A percentile compares a stretch with the other conserved stretches of the same genome.
phyloP scores from a whole-genome alignment of 129 eudicot species.

The Kitagawia praeruptora region DNA sequence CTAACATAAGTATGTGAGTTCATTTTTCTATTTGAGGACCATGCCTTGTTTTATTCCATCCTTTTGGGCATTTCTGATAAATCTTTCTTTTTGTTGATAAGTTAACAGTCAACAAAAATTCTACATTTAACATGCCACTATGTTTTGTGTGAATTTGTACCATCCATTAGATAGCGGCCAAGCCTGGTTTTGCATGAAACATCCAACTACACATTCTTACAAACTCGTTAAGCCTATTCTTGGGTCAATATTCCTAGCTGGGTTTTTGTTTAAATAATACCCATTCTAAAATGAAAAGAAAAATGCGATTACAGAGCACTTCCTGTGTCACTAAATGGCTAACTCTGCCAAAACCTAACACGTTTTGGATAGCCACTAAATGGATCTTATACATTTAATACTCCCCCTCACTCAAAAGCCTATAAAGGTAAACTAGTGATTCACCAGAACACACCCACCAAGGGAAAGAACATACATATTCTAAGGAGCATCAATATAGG shows the following conservation, averaged over 20 bases:
- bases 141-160: not conserved
- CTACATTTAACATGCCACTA: not conserved
- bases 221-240: not conserved
- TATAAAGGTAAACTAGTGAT: not conserved
- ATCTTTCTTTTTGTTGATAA: not conserved
- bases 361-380: not conserved
- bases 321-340: not conserved
- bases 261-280: not conserved
- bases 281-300: not conserved
- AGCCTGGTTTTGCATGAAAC: not conserved
- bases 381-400: not conserved
- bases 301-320: not conserved
- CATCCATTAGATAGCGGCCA: not conserved
- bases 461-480: not conserved
- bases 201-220: not conserved
- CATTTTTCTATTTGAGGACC: not conserved
- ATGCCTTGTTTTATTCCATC: slow-evolving; percentile 1
- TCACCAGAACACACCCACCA: not conserved
- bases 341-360: not conserved
- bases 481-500: not conserved
- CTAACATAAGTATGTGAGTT: not conserved
- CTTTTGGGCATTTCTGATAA: not conserved
- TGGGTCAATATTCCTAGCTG: not conserved
- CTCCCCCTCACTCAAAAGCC: not conserved
- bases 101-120: not conserved